phyloP scores from a whole-genome alignment of 805 yeast genomes.

The Priceomyces carsonii region DNA sequence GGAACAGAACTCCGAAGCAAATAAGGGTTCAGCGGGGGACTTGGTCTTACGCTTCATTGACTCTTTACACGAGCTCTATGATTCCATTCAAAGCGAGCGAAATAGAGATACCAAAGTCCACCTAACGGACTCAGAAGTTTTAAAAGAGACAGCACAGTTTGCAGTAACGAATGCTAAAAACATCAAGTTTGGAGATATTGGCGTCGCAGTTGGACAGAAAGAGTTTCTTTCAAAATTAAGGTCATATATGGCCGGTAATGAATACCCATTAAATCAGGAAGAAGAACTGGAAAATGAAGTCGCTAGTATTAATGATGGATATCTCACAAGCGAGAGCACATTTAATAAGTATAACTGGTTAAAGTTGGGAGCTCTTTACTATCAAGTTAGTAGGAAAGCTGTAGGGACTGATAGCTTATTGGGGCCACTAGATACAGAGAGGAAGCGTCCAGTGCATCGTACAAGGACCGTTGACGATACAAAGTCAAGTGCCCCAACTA shows the following conservation, averaged over 20 bases:
- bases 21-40: slow-evolving; percentile 58
- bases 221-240: slow-evolving; percentile 45
- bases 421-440: slow-evolving; percentile 70
- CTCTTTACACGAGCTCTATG: slow-evolving; percentile 49
- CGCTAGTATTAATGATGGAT: slow-evolving; percentile 12
- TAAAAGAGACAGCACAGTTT: slow-evolving; percentile 58
- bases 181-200: slow-evolving; percentile 57
- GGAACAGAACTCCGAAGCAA: slow-evolving; percentile 48
- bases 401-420: slow-evolving; percentile 59
- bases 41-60: slow-evolving; percentile 46
- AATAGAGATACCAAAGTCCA: slow-evolving; percentile 36
- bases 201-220: slow-evolving; percentile 47
- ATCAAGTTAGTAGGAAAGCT: slow-evolving; percentile 47
- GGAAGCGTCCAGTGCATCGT: slow-evolving; percentile 40
- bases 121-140: slow-evolving; percentile 60
- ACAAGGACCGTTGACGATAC: slow-evolving; percentile 44
- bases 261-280: slow-evolving; percentile 14
- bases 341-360: slow-evolving; percentile 61
- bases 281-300: slow-evolving; percentile 15
- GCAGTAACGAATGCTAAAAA: slow-evolving; percentile 66
- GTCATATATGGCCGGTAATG: slow-evolving; percentile 26
- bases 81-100: slow-evolving; percentile 37
- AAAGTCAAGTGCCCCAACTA: slow-evolving; percentile 35
- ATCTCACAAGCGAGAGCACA: slow-evolving; percentile 16
- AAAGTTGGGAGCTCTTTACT: slow-evolving; percentile 53